These are phyloP conservation scores for Didymella glomerata DNA, from an alignment of 2,329 filamentous ascomycete genomes.

Conservation along the genomic window DNA sequence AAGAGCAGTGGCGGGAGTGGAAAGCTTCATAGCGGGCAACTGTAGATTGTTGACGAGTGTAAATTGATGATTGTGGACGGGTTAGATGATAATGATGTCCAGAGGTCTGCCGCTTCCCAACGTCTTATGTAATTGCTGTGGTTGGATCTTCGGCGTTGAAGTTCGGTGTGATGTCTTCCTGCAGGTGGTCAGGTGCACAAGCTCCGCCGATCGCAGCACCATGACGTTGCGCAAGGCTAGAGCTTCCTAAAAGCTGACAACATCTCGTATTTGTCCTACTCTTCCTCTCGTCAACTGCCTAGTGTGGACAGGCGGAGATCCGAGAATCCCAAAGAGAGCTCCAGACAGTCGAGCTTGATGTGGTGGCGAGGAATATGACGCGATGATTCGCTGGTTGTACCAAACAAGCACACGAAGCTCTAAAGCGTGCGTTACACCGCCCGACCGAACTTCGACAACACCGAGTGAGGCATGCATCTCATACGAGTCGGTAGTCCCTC, in stretches of 20 bases:
- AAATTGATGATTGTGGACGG: background rate
- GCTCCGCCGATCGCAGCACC: slow-evolving; percentile 13
- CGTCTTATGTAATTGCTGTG: background rate
- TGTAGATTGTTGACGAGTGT: background rate
- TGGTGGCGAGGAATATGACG: slow-evolving; percentile 3
- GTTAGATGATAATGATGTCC: background rate
- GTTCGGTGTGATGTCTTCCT: slow-evolving; percentile 5
- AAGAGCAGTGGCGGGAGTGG: slow-evolving; percentile 27
- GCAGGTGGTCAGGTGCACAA: slow-evolving; percentile 19
- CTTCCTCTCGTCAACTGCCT: background rate
- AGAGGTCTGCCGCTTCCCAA: background rate
- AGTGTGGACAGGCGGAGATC: background rate
- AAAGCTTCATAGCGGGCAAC: slow-evolving; percentile 31
- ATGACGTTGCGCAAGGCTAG: slow-evolving; percentile 18
- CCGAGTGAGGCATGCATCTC: background rate
- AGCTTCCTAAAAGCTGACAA: slow-evolving; percentile 16
- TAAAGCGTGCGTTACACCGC: slow-evolving; percentile 1
- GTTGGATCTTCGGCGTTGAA: background rate
- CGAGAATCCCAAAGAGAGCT: background rate
- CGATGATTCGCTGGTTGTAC: background rate
- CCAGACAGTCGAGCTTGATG: background rate
- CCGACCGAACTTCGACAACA: background rate
- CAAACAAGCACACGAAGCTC: background rate
- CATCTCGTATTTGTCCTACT: slow-evolving; percentile 14
- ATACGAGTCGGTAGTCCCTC: background rate